These are phyloP conservation scores for Selenicereus undatus DNA, from an alignment of 148 eudicot genomes.

Conservation along the genomic window DNA sequence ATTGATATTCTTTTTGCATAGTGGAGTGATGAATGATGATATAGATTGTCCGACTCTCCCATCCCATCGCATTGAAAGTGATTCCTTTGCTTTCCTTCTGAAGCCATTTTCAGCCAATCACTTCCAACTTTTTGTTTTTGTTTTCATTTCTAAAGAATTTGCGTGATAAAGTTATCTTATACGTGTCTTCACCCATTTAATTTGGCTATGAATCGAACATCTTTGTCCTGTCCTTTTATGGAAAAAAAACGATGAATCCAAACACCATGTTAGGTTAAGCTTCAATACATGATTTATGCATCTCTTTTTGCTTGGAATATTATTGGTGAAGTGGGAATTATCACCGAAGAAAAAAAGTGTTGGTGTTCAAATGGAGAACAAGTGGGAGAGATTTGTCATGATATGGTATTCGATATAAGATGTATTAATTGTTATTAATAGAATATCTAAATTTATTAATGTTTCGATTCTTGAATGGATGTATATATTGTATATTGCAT, in stretches of 20 bases:
- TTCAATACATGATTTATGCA: background rate
- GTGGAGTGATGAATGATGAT: background rate
- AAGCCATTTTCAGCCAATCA: slow-evolving; percentile 53
- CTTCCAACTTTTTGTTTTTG: slow-evolving; percentile 5
- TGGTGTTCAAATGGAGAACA: too few relatives aligned
- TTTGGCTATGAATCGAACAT: slow-evolving; percentile 10
- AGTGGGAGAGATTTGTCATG: background rate
- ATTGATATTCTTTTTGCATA: slow-evolving; percentile 4
- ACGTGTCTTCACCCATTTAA: slow-evolving; percentile 30
- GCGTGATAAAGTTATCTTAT: slow-evolving; percentile 12
- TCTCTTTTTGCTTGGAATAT: background rate
- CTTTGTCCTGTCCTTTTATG: slow-evolving; percentile 16
- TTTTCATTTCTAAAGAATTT: slow-evolving; percentile 17
- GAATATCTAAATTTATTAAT: too few relatives aligned
- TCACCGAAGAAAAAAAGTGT: too few relatives aligned
- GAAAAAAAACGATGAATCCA: slow-evolving; percentile 5
- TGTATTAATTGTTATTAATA: too few relatives aligned
- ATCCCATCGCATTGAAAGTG: slow-evolving; percentile 27
- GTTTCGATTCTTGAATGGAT: too few relatives aligned
- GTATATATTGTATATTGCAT: too few relatives aligned
- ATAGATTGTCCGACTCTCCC: too few relatives aligned
- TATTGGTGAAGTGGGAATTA: slow-evolving; percentile 2
- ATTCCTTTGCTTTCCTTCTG: slow-evolving; percentile 46
- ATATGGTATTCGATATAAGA: too few relatives aligned
- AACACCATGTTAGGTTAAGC: background rate